Conservation (phyloP, 352 stramenopile species). For the Pythium insidiosum region DNA sequence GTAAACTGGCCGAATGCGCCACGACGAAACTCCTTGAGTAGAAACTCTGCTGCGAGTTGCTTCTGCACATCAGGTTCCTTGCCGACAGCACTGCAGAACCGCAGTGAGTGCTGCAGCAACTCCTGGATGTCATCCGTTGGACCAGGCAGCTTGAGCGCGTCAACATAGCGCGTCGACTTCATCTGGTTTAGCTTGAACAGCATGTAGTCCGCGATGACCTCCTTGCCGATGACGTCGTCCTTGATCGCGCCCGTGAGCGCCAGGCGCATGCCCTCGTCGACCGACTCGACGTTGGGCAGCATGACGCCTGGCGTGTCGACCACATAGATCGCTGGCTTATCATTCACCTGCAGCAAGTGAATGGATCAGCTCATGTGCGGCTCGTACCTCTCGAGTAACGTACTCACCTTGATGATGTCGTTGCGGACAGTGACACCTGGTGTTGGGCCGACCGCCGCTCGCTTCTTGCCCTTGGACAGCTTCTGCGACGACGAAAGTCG, state of each 20-base stretch:
- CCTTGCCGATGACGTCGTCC: conserved; percentile 77
- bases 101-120: conserved; percentile 52
- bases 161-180: conserved; percentile 72
- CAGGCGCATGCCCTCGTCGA: conserved; percentile 75
- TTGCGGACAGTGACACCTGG: conserved; percentile 82
- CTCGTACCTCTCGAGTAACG: no score
- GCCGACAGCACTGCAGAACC: conserved; percentile 66
- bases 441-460: conserved; percentile 71
- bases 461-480: conserved; percentile 75
- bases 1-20: conserved; percentile 79
- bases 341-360: conserved; percentile 45
- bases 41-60: conserved; percentile 52
- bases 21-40: conserved; percentile 69
- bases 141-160: conserved; percentile 45
- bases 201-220: conserved; percentile 87
- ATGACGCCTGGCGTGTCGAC: conserved; percentile 87
- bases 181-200: conserved; percentile 82
- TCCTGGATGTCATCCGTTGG: conserved; percentile 72
- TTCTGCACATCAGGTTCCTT: conserved; percentile 71
- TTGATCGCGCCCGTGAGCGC: conserved; percentile 84
- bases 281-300: conserved; percentile 74
- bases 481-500: conserved; percentile 62
- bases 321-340: conserved; percentile 82
- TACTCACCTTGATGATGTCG: conserved; percentile 81
- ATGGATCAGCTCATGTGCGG: neutral